These are phyloP conservation scores for Coix lacrymajobi DNA, from an alignment of 176 grass and related monocot species.

Conservation along the genomic window DNA sequence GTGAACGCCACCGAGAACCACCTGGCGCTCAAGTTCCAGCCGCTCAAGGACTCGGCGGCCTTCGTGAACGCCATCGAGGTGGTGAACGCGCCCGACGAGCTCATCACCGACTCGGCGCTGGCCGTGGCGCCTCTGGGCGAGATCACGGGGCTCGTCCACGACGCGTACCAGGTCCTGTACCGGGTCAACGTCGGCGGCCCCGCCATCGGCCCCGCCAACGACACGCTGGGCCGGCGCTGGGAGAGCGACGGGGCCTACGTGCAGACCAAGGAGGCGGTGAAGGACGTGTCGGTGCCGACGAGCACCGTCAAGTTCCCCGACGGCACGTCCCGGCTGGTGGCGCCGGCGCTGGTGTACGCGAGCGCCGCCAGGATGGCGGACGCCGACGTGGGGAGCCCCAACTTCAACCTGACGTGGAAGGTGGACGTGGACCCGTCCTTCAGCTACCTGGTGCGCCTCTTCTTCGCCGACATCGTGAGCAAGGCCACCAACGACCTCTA, in stretches of 20 bases:
- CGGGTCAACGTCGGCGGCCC: slow-evolving; percentile 81
- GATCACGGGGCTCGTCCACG: slow-evolving; percentile 28
- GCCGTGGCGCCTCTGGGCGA: slow-evolving; percentile 45
- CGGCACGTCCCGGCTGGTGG: slow-evolving; percentile 64
- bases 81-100: slow-evolving; percentile 65
- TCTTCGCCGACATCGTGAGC: slow-evolving; percentile 95
- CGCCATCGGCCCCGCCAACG: slow-evolving; percentile 51
- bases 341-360: slow-evolving; percentile 65
- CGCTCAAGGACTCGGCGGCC: slow-evolving; percentile 50
- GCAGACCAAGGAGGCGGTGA: slow-evolving; percentile 29
- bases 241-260: slow-evolving; percentile 45
- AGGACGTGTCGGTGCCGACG: slow-evolving; percentile 41
- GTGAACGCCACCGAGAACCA: slow-evolving; percentile 63
- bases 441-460: slow-evolving; percentile 60
- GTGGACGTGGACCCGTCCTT: slow-evolving; percentile 62
- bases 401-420: slow-evolving; percentile 86
- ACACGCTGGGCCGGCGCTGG: slow-evolving; percentile 80
- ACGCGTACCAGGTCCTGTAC: slow-evolving; percentile 65
- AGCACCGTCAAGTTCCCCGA: slow-evolving; percentile 59
- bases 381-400: slow-evolving; percentile 27
- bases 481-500: slow-evolving; percentile 79
- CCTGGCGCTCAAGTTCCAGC: slow-evolving; percentile 54
- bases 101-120: slow-evolving; percentile 55
- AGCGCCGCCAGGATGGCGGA: slow-evolving; percentile 70
- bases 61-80: slow-evolving; percentile 95